A percentile compares a stretch with the other conserved stretches of the same genome.
These are phyloP conservation scores for Neoconidiobolus thromboides DNA, from an alignment of 371 early-diverging fungal genomes.

Conservation along the genomic window DNA sequence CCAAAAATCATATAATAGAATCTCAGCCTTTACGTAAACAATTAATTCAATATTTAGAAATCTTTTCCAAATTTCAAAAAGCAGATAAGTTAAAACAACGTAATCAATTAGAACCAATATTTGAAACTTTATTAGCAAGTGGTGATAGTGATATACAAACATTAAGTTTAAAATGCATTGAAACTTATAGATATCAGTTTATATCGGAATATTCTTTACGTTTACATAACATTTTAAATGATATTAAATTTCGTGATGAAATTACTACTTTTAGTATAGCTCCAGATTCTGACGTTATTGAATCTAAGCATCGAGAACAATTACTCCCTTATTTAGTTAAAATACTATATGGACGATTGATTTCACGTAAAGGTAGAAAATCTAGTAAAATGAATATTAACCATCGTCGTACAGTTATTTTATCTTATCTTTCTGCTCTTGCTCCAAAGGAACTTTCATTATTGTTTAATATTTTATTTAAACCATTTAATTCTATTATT, in stretches of 20 bases:
- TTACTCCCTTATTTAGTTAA: conserved; percentile 58
- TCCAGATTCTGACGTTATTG: conserved; percentile 32
- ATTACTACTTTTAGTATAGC: conserved; percentile 36
- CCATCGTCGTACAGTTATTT: conserved; percentile 55
- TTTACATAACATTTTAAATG: conserved; percentile 52
- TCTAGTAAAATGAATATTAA: conserved; percentile 39
- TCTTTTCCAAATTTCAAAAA: conserved; percentile 57
- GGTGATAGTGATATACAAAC: conserved; percentile 63
- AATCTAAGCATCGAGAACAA: conserved; percentile 36
- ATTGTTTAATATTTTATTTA: conserved; percentile 61
- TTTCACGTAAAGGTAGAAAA: conserved; percentile 40
- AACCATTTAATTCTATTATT: conserved; percentile 27
- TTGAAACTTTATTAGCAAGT: conserved; percentile 49
- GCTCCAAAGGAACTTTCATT: conserved; percentile 35
- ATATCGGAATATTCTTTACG: conserved; percentile 51
- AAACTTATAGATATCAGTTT: conserved; percentile 51
- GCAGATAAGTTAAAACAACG: conserved; percentile 29
- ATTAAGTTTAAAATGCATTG: conserved; percentile 59
- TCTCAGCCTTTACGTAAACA: conserved; percentile 19
- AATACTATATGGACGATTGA: conserved; percentile 75
- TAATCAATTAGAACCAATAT: conserved; percentile 32
- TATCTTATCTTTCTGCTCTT: conserved; percentile 51
- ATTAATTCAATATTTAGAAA: conserved; percentile 42
- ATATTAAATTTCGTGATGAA: conserved; percentile 76
- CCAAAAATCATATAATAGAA: no score